Conservation (phyloP, 768 basidiomycete species). For the Saitozyma podzolica region DNA sequence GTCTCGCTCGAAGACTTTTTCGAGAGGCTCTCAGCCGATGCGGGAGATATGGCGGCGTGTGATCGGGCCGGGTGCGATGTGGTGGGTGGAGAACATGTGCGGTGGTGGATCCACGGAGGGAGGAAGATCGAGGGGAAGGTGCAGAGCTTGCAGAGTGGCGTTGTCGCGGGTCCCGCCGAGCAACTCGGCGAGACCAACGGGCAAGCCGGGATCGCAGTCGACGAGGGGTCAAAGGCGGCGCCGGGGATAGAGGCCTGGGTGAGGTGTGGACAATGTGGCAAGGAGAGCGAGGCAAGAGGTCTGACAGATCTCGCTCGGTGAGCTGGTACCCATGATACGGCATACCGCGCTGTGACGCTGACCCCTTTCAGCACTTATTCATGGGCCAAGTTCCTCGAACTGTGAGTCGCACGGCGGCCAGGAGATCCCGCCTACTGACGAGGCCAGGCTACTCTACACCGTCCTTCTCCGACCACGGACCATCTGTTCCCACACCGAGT, state of each 20-base stretch:
- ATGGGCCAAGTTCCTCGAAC: slow-evolving; percentile 40
- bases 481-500: slow-evolving; percentile 24
- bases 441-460: slow-evolving; percentile 24
- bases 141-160: too few species aligned
- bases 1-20: slow-evolving; percentile 22
- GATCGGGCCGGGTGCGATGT: slow-evolving; percentile 21
- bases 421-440: neutral
- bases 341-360: neutral
- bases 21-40: slow-evolving; percentile 13
- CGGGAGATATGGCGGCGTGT: slow-evolving; percentile 13
- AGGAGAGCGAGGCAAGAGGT: slow-evolving; percentile 3
- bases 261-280: slow-evolving; percentile 25
- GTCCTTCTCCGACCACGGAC: slow-evolving; percentile 10
- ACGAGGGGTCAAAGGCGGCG: neutral
- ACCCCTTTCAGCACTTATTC: slow-evolving; percentile 18
- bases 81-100: slow-evolving; percentile 19
- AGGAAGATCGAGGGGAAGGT: slow-evolving; percentile 20
- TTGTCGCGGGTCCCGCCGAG: too few species aligned
- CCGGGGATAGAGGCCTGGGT: slow-evolving; percentile 14
- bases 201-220: too few species aligned
- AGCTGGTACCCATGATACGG: slow-evolving; percentile 2
- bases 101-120: slow-evolving; percentile 29
- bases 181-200: too few species aligned
- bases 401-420: slow-evolving; percentile 17
- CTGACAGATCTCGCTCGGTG: slow-evolving; percentile 9